Percentiles rank a stretch among this genome's conserved stretches.
Conservation (phyloP, 139 green algal species). For the Gonium pectorale region DNA sequence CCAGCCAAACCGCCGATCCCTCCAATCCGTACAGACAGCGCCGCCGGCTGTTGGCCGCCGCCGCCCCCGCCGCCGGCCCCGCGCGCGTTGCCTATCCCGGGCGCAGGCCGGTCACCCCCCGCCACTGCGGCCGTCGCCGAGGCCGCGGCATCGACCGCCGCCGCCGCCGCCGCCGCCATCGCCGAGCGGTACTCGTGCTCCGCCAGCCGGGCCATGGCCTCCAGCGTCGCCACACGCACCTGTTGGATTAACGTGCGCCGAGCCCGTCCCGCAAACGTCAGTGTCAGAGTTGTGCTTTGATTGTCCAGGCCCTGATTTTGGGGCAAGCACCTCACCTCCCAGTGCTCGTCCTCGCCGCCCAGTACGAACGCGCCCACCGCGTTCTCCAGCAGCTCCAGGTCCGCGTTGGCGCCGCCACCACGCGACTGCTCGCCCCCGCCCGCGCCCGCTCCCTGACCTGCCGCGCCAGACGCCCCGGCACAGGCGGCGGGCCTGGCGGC, state of each 20-base stretch:
- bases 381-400: constrained; percentile 23
- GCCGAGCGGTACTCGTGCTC: constrained; percentile 1
- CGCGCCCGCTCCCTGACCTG: neutral
- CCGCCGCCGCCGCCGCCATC: neutral
- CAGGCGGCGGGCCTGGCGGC: neutral
- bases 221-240: constrained; percentile 8
- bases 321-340: neutral
- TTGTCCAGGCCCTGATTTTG: neutral
- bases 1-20: constrained; percentile 24
- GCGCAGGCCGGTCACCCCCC: too few relatives aligned
- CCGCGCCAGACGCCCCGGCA: neutral
- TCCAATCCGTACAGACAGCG: constrained; percentile 28
- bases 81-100: too few relatives aligned
- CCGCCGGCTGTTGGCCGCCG: too few relatives aligned
- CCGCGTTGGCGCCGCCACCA: neutral
- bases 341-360: constrained; percentile 46
- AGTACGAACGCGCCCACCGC: constrained; percentile 35
- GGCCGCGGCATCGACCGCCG: neutral
- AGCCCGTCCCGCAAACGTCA: too few relatives aligned
- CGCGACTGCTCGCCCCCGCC: neutral
- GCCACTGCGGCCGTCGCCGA: too few relatives aligned
- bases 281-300: neutral
- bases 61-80: neutral
- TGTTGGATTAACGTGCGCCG: too few relatives aligned
- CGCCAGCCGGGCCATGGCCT: constrained; percentile 12